Base-by-base conservation (phyloP, 2,329 filamentous ascomycete genomes). In the Paracamarosporium sp. region DNA sequence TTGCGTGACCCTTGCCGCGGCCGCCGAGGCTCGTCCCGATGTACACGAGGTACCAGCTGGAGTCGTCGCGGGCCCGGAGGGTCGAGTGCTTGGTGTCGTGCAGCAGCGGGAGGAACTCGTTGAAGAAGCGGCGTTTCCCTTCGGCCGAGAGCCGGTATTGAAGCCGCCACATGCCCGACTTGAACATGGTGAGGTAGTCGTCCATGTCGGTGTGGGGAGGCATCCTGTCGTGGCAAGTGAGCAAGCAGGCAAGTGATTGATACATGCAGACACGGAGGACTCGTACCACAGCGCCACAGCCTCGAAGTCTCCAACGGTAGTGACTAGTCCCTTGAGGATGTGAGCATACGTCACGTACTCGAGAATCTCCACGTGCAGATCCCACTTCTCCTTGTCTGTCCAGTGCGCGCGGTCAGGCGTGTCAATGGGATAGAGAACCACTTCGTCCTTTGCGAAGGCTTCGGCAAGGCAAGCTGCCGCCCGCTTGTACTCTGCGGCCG, bases 21-120 rank as follows among this genome's bases (percentile, higher is more conserved):
- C 88, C 86, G 60, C 81, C 82, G 31, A 89, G 87, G 74, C 88
- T 90, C 50, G 90, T 93, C 61, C 91, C 92, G 60, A 96, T 82
- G 76, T 94, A 95, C 46, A 93, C 90, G 53, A 96, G 86, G 75
- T 95, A 95, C 83, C 91, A 95, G 71, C 85, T 88, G 59, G 90
- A 82, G 65, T 81, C 75, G 71, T 92, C 88, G 50, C 87, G 83
- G 36, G 84, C 81, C 22, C 89, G 88, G 75, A 95, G 84, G 60
- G 90, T 83, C 60, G 86, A 82, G 59, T 82, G 79, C 80, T 93
- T 93, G 69, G 89, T 89, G 65, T 88, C 80, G 77, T 91, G 86
- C 62, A 95, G 83, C 44, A 92, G 82, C 15, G 91, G 90, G 46
- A 93, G 76, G 77, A 94, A 88, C 76, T 95, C 91, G 61, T 82